phyloP scores from a whole-genome alignment of 176 grass and related monocot species.

The Zea luxurians region DNA sequence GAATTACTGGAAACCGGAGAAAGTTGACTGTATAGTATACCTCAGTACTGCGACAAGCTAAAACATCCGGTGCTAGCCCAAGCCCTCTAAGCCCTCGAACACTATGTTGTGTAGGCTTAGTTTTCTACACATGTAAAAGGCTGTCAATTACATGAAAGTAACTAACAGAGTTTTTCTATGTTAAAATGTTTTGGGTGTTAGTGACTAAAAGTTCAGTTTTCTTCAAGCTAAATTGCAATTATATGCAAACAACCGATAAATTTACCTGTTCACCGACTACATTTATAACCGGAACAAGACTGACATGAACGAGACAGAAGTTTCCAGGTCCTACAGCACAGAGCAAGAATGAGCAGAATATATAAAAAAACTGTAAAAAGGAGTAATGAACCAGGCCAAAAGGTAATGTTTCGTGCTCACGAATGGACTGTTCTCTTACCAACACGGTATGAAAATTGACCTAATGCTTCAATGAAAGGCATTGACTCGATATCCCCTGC shows the following conservation, averaged over 20 bases:
- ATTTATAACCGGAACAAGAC: constrained; percentile 95
- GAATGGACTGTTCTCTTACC: constrained; percentile 51
- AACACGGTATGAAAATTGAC: constrained; percentile 91
- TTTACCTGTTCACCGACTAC: constrained; percentile 95
- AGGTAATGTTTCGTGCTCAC: constrained; percentile 11
- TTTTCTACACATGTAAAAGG: constrained; percentile 62
- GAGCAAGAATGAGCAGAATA: no score
- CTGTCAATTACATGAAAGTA: constrained; percentile 35
- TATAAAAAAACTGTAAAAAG: constrained; percentile 16
- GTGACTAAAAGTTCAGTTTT: neutral
- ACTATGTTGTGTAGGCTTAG: constrained; percentile 97
- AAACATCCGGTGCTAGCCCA: constrained; percentile 84
- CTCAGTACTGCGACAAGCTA: constrained; percentile 83
- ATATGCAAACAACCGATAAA: neutral
- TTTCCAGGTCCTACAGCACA: constrained; percentile 70
- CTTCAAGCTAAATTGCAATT: neutral
- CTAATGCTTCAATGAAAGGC: constrained; percentile 94
- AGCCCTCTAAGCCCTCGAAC: constrained; percentile 85
- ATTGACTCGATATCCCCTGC: constrained; percentile 99
- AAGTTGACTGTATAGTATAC: constrained; percentile 42
- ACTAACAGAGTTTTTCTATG: neutral
- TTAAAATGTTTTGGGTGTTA: constrained; percentile 1
- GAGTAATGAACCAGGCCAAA: constrained; percentile 10
- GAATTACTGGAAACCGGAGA: constrained; percentile 7
- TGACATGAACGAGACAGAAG: constrained; percentile 95